phyloP scores from a whole-genome alignment of 179 eudicot species.

The Silene noctiflora region DNA sequence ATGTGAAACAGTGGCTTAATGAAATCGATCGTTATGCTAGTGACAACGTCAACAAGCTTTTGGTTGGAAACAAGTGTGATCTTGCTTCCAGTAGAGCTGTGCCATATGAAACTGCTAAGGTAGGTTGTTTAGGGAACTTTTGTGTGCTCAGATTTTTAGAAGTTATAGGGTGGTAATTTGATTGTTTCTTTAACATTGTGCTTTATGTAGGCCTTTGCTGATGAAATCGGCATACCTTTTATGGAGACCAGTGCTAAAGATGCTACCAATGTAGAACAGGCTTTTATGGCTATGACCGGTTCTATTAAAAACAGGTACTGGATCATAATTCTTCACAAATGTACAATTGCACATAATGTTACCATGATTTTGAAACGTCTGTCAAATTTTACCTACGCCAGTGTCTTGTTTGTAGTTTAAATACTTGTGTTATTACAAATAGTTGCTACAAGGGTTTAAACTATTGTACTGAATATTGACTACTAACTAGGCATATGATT shows the following conservation, averaged over 20 bases:
- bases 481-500: no score
- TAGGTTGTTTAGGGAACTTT: background rate
- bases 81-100: conserved; percentile 40
- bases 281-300: conserved; percentile 47
- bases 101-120: conserved; percentile 18
- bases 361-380: background rate
- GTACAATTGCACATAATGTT: background rate
- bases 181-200: background rate
- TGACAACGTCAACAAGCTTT: conserved; percentile 41
- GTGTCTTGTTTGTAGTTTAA: background rate
- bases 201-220: conserved; percentile 36
- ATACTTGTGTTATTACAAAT: background rate
- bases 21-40: conserved; percentile 46
- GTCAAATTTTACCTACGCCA: background rate
- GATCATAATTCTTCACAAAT: background rate
- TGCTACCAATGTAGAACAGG: conserved; percentile 42
- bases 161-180: background rate
- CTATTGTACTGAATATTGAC: no score
- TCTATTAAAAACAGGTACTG: conserved; percentile 38
- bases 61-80: conserved; percentile 45
- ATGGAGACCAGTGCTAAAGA: conserved; percentile 49
- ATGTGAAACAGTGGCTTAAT: conserved; percentile 42
- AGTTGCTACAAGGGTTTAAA: no score
- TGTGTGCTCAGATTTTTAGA: background rate
- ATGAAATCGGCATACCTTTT: conserved; percentile 42